Conservation (phyloP, 371 early-diverging fungal genomes). For the Mucor lusitanicus region DNA sequence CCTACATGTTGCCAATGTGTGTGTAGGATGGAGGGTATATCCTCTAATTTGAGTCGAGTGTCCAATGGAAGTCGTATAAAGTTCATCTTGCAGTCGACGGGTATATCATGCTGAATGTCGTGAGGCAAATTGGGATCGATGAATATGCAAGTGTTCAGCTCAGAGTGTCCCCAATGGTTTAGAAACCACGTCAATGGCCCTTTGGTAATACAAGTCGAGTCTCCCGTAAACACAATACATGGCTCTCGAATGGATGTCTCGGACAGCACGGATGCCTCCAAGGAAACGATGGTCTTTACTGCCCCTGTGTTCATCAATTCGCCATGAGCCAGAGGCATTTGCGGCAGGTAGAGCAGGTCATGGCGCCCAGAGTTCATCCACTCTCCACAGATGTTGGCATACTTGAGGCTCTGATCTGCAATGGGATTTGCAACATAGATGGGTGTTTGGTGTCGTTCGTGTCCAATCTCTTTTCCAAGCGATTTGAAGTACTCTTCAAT, state of each 20-base stretch:
- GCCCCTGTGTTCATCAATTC: constrained; percentile 48
- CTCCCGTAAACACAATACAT: constrained; percentile 69
- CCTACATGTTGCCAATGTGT: constrained; percentile 14
- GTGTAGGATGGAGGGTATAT: constrained; percentile 21
- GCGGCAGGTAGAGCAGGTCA: constrained; percentile 56
- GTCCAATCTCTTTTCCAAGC: constrained; percentile 45
- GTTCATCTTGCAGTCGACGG: constrained; percentile 21
- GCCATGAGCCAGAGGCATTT: constrained; percentile 60
- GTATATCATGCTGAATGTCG: constrained; percentile 7
- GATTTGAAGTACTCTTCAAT: constrained; percentile 55
- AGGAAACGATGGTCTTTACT: constrained; percentile 29
- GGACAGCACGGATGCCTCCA: constrained; percentile 40
- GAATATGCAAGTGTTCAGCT: constrained; percentile 30
- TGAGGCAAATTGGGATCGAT: constrained; percentile 27
- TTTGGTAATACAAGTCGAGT: constrained; percentile 30
- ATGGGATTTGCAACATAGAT: constrained; percentile 77
- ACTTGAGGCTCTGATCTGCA: constrained; percentile 76
- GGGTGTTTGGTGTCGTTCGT: constrained; percentile 46
- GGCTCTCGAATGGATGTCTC: constrained; percentile 54
- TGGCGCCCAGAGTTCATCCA: constrained; percentile 77
- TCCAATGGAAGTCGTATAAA: constrained; percentile 27
- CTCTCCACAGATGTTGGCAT: constrained; percentile 86
- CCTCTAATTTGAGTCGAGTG: constrained; percentile 24
- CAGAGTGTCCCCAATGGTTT: constrained; percentile 30
- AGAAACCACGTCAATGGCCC: constrained; percentile 40